Evolutionary conservation across 805 yeast genomes (phyloP).

Genomic region (Geotrichum ghanense): DNA sequence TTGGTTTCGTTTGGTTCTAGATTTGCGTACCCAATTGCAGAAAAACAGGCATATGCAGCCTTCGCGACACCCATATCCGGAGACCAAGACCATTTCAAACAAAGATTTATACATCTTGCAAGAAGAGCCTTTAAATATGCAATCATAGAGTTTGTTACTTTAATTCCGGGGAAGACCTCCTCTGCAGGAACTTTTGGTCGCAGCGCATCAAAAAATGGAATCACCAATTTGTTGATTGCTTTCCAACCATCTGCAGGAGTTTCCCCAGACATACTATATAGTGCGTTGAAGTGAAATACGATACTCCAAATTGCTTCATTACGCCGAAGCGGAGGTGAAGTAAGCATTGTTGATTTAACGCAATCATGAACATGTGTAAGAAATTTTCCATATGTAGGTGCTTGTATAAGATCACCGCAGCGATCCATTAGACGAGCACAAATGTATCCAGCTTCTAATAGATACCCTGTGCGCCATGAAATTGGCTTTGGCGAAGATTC

Average conservation of each 20-base stretch:
- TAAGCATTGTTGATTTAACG: background rate
- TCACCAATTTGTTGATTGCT: background rate
- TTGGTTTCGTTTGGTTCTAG: background rate
- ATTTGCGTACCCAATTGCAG: background rate
- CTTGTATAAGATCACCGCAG: background rate
- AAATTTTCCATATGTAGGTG: background rate
- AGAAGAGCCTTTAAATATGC: constrained; percentile 1
- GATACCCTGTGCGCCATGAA: background rate
- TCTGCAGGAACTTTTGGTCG: background rate
- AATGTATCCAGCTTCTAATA: background rate
- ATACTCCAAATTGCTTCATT: background rate
- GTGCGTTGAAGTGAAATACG: background rate
- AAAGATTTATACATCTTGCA: background rate
- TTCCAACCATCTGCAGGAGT: background rate
- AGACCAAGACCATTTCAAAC: background rate
- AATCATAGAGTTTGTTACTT: background rate
- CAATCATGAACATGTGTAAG: background rate
- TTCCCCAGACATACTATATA: background rate
- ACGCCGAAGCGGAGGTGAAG: background rate
- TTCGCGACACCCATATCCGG: background rate
- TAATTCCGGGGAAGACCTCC: background rate
- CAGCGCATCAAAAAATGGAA: background rate
- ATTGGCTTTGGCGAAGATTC: background rate
- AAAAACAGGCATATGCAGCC: background rate
- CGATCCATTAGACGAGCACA: background rate